Evolutionary conservation across 768 basidiomycete species (phyloP).

Genomic region (Pilatotrama ljubarskyi): DNA sequence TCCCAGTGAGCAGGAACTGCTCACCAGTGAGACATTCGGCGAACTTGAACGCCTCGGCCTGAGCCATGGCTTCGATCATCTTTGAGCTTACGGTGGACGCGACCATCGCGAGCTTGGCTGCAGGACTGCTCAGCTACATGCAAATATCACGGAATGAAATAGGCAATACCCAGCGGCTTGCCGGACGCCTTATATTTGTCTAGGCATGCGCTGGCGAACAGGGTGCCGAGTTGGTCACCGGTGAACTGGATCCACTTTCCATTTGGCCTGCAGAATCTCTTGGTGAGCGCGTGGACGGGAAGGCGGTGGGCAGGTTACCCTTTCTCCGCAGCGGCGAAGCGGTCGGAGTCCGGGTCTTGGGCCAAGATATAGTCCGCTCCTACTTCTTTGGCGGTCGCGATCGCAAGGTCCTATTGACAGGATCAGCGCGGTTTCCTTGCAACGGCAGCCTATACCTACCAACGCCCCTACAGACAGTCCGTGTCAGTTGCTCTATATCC

Average conservation of each 20-base stretch:
- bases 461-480: slow-evolving; percentile 23
- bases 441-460: slow-evolving; percentile 12
- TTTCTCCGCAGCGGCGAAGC: slow-evolving; percentile 77
- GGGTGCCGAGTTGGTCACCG: slow-evolving; percentile 77
- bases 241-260: slow-evolving; percentile 74
- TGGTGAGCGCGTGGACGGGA: neutral
- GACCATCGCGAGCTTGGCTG: slow-evolving; percentile 76
- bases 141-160: too few relatives aligned
- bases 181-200: slow-evolving; percentile 46
- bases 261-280: slow-evolving; percentile 38
- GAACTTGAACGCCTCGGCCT: slow-evolving; percentile 77
- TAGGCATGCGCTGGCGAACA: slow-evolving; percentile 51
- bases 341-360: slow-evolving; percentile 88
- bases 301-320: slow-evolving; percentile 29
- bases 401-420: slow-evolving; percentile 64
- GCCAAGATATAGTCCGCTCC: slow-evolving; percentile 71
- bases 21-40: slow-evolving; percentile 82
- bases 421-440: neutral
- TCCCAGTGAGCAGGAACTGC: too few relatives aligned
- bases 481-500: neutral
- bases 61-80: slow-evolving; percentile 81
- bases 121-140: slow-evolving; percentile 11
- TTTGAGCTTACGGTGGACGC: slow-evolving; percentile 91
- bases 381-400: slow-evolving; percentile 55
- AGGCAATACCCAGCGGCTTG: slow-evolving; percentile 47